Evolutionary conservation across 306 rosid genomes (phyloP).

Genomic region (Quercus variabilis): DNA sequence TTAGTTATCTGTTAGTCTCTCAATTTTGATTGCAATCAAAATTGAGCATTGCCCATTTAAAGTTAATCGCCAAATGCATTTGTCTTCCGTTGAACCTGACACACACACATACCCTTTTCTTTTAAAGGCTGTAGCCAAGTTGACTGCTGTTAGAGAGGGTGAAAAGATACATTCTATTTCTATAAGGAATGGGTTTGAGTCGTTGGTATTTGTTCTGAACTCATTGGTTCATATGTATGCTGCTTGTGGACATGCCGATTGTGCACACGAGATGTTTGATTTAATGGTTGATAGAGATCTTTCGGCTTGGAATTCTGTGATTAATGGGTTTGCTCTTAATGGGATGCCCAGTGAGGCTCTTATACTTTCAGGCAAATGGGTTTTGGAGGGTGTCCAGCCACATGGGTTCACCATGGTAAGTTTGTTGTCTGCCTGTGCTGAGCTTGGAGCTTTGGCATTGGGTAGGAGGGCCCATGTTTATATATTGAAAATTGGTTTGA

Average conservation of each 20-base stretch:
- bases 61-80: conserved; percentile 30
- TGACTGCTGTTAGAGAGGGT: conserved; percentile 39
- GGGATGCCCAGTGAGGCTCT: conserved; percentile 58
- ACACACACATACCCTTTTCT: conserved; percentile 59
- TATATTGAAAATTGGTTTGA: conserved; percentile 37
- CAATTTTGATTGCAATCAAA: neutral
- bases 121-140: conserved; percentile 48
- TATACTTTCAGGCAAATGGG: conserved; percentile 46
- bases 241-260: conserved; percentile 40
- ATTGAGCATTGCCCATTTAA: neutral
- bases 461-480: conserved; percentile 52
- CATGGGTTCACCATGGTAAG: conserved; percentile 59
- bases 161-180: conserved; percentile 41
- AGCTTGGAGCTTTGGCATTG: conserved; percentile 48
- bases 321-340: conserved; percentile 51
- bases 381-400: conserved; percentile 31
- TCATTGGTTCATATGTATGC: conserved; percentile 52
- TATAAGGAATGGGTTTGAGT: conserved; percentile 42
- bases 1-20: neutral
- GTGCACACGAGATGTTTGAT: conserved; percentile 48
- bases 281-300: conserved; percentile 40
- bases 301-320: conserved; percentile 53
- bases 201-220: conserved; percentile 50
- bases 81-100: conserved; percentile 39
- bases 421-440: conserved; percentile 51